Conservation (phyloP, 1,139 yeast genomes). For the Waltiozyma sp. region DNA sequence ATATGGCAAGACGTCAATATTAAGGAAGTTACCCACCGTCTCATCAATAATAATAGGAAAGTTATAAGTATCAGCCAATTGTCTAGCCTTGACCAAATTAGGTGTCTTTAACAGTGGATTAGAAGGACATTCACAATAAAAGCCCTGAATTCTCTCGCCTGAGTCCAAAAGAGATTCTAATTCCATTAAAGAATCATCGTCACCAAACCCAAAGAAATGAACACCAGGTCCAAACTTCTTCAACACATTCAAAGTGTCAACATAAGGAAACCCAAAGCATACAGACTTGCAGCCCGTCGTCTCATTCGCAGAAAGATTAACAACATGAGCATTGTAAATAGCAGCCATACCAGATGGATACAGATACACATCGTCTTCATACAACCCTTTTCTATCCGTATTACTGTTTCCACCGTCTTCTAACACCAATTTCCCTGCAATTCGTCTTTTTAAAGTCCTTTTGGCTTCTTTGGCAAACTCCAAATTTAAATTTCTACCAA, state of each 20-base stretch:
- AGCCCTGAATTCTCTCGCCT: constrained; percentile 54
- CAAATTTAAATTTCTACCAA: constrained; percentile 78
- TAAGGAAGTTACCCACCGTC: constrained; percentile 84
- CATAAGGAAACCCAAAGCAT: constrained; percentile 92
- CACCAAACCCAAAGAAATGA: constrained; percentile 77
- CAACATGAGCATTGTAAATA: constrained; percentile 72
- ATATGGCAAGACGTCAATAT: constrained; percentile 69
- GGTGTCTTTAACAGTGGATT: constrained; percentile 85
- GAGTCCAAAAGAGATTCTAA: constrained; percentile 47
- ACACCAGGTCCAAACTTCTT: constrained; percentile 85
- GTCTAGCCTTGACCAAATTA: constrained; percentile 49
- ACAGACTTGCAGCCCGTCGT: constrained; percentile 46
- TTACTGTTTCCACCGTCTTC: constrained; percentile 4
- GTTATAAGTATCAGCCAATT: constrained; percentile 54
- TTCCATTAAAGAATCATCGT: constrained; percentile 55
- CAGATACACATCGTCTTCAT: constrained; percentile 53
- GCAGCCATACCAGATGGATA: constrained; percentile 93
- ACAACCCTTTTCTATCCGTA: constrained; percentile 5
- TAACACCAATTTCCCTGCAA: constrained; percentile 48
- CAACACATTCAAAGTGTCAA: constrained; percentile 79
- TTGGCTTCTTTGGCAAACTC: constrained; percentile 70
- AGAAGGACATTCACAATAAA: constrained; percentile 90
- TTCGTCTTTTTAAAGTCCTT: constrained; percentile 58
- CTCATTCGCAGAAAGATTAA: constrained; percentile 33
- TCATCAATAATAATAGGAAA: constrained; percentile 86